Conservation (phyloP, 2,329 filamentous ascomycete genomes). For the Cordyceps pruinosa region DNA sequence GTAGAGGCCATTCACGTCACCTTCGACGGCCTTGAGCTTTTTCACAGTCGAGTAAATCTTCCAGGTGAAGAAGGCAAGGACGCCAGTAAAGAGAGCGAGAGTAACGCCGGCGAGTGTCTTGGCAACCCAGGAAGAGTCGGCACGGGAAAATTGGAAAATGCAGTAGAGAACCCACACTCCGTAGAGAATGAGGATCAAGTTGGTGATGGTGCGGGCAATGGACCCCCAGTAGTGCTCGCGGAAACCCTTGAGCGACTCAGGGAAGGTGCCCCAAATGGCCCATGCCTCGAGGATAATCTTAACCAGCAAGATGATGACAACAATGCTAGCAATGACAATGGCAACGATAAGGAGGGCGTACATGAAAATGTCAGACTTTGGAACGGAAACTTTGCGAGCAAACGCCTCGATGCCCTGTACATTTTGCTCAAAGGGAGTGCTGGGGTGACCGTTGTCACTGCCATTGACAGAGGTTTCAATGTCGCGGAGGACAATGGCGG, state of each 20-base stretch:
- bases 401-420: constrained; percentile 76
- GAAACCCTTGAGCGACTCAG: constrained; percentile 72
- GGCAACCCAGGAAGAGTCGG: constrained; percentile 83
- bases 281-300: constrained; percentile 89
- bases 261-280: constrained; percentile 84
- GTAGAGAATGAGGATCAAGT: constrained; percentile 84
- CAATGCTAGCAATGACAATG: constrained; percentile 76
- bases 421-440: constrained; percentile 34
- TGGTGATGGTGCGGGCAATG: constrained; percentile 81
- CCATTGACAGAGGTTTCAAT: constrained; percentile 40
- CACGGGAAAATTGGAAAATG: constrained; percentile 87
- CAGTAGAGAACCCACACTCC: constrained; percentile 95
- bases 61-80: constrained; percentile 77
- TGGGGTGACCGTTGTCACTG: constrained; percentile 22
- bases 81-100: constrained; percentile 68
- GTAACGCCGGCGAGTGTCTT: constrained; percentile 78
- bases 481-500: constrained; percentile 48
- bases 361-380: constrained; percentile 91
- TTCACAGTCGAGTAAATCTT: constrained; percentile 74
- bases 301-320: constrained; percentile 77
- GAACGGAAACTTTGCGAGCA: constrained; percentile 77
- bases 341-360: constrained; percentile 83
- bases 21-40: constrained; percentile 67
- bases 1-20: constrained; percentile 67
- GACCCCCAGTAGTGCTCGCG: constrained; percentile 95